Conservation (phyloP, 2,329 filamentous ascomycete species). For the Penicillium verrucosum region DNA sequence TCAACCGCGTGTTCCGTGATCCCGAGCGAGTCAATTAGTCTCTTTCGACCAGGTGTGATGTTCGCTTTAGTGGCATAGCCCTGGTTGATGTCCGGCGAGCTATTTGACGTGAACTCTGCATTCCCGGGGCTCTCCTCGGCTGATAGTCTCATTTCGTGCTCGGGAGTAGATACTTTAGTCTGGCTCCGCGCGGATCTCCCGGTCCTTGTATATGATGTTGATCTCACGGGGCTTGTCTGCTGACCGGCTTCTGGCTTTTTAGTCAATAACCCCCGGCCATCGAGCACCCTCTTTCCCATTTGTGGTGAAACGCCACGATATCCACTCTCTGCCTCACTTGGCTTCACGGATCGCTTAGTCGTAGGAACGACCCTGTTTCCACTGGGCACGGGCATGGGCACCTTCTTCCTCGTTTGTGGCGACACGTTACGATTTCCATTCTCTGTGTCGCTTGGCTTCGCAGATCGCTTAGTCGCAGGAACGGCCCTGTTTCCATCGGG, state of each 20-base stretch:
- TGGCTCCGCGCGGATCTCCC: background rate
- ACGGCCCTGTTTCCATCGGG: background rate
- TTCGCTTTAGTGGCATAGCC: conserved; percentile 1
- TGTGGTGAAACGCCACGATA: background rate
- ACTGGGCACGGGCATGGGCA: background rate
- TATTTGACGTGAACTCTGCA: background rate
- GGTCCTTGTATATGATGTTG: background rate
- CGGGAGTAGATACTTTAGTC: background rate
- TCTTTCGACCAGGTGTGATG: conserved; percentile 28
- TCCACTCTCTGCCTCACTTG: background rate
- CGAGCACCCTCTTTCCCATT: background rate
- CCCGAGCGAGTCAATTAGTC: conserved; percentile 36
- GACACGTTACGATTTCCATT: background rate
- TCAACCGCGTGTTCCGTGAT: conserved; percentile 11
- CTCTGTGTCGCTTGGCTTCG: background rate
- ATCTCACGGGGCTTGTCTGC: background rate
- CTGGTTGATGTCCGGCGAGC: background rate
- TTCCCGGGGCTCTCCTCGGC: background rate
- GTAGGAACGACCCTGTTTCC: background rate
- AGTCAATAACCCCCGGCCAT: background rate
- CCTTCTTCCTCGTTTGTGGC: background rate
- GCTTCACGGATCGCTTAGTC: background rate
- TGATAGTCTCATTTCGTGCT: background rate
- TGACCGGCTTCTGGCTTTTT: background rate
- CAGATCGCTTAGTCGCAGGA: background rate